Base-by-base conservation (phyloP, 108 stramenopile species). In the Cyclotella atomus region DNA sequence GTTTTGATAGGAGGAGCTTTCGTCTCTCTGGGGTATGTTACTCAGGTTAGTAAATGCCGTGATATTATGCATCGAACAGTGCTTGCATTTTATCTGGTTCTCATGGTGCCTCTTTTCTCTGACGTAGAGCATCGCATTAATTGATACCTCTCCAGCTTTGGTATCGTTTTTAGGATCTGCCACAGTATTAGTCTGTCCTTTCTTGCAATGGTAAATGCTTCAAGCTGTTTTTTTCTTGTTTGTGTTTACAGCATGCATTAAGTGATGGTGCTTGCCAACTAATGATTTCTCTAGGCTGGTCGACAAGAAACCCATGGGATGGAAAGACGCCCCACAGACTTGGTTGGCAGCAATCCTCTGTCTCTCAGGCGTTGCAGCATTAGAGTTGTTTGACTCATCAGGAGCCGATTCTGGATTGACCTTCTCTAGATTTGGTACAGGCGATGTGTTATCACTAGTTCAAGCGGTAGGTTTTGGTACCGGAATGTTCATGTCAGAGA, bases 381-480 rank as follows among this genome's bases (percentile, higher is more conserved):
- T 84, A 25, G 80, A 82, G 59, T 49, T 75, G 30, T 68, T 77
- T 36, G 75, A 73, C 34, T n/a, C 63, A 36, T 68, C 71, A 9
- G 49, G 35, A 0, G 28, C n/a, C 9, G 62, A 38, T 35, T 46
- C 57, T 4, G 1, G 35, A 29, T 29, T 24, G 10, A 47, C 32
- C 17, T 56, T 70, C 17, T 67, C 61, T 19, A 59, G 50, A 27
- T 33, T 77, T 24, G 75, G 75, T 19, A 41, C 25, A 8, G 84
- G 84, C 15, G 81, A 83, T 69, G 67, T 59, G 0, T 53, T 79
- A 8, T 69, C 81, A 21, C 34, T 82, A 6, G 2, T 85, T 16
- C 80, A 81, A 38, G 81, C 80, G 14, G 44, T 85, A n/a, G 81
- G 84, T 12, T 85, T 85, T 30, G 84, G 84, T 24, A 70, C 68